A percentile compares a stretch with the other conserved stretches of the same genome.
Evolutionary conservation across 257 asterid genomes (phyloP).

Genomic region (Galeopsis tetrahit): DNA sequence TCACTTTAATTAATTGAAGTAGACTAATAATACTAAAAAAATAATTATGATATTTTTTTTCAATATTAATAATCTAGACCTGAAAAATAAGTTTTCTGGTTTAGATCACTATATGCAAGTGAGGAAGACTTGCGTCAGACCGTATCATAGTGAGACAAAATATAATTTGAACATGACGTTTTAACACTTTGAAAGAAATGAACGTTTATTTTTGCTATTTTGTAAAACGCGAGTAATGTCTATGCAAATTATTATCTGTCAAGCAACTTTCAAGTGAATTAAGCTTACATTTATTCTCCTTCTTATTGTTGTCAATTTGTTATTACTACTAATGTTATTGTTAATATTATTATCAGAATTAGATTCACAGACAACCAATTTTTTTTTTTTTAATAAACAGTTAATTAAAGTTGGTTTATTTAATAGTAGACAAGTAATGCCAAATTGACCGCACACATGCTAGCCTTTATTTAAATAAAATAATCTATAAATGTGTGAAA

Average conservation of each 20-base stretch:
- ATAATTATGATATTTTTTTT: too few species aligned
- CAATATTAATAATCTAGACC: too few species aligned
- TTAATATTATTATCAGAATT: too few species aligned
- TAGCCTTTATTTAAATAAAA: constrained; percentile 35
- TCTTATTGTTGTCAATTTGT: not conserved
- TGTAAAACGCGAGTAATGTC: too few species aligned
- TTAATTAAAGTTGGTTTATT: constrained; percentile 12
- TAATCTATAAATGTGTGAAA: constrained; percentile 16
- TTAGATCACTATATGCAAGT: not conserved
- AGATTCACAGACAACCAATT: too few species aligned
- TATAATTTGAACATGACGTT: too few species aligned
- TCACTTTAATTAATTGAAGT: too few species aligned
- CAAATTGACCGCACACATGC: constrained; percentile 43
- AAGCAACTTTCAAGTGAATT: not conserved
- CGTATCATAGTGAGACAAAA: too few species aligned
- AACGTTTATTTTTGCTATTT: too few species aligned
- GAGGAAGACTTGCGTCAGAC: too few species aligned
- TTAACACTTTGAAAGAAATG: too few species aligned
- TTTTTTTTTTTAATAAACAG: not conserved
- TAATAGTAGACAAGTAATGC: constrained; percentile 46
- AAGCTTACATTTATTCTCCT: not conserved
- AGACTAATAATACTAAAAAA: too few species aligned
- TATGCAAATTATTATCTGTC: not conserved
- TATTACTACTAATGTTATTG: not conserved
- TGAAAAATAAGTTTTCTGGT: not conserved